Percentiles rank a stretch among this genome's conserved stretches.
These are phyloP conservation scores for Flaveria sonorensis DNA, from an alignment of 129 eudicot genomes.

Conservation along the genomic window DNA sequence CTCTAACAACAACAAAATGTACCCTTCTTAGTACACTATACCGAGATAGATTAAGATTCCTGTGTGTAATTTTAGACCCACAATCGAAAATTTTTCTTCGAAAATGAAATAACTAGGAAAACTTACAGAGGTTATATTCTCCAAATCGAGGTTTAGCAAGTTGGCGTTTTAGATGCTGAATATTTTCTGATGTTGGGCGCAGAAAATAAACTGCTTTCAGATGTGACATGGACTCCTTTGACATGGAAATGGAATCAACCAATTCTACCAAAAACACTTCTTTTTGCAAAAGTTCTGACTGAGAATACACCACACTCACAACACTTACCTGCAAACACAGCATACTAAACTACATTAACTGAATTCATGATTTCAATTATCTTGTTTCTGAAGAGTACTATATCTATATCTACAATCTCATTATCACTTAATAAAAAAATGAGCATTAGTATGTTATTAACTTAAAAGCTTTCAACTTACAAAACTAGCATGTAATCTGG, in stretches of 20 bases:
- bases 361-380: neutral
- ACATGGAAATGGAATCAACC: slow-evolving; percentile 89
- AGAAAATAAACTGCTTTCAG: slow-evolving; percentile 98
- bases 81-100: neutral
- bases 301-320: slow-evolving; percentile 94
- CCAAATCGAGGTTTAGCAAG: slow-evolving; percentile 91
- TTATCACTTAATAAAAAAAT: neutral
- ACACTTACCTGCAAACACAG: slow-evolving; percentile 75
- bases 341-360: slow-evolving; percentile 19
- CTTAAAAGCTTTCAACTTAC: neutral
- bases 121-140: slow-evolving; percentile 97
- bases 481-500: neutral
- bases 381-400: neutral
- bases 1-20: slow-evolving; percentile 13
- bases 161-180: slow-evolving; percentile 79
- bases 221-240: slow-evolving; percentile 94
- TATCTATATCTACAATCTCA: neutral
- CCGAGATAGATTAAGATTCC: slow-evolving; percentile 1
- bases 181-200: slow-evolving; percentile 82
- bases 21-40: slow-evolving; percentile 13
- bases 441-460: slow-evolving; percentile 1
- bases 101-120: slow-evolving; percentile 13
- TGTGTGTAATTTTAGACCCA: neutral
- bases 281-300: slow-evolving; percentile 93
- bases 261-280: slow-evolving; percentile 97